Evolutionary conservation across 805 yeast genomes (phyloP).

Genomic region (Lachancea cidri): DNA sequence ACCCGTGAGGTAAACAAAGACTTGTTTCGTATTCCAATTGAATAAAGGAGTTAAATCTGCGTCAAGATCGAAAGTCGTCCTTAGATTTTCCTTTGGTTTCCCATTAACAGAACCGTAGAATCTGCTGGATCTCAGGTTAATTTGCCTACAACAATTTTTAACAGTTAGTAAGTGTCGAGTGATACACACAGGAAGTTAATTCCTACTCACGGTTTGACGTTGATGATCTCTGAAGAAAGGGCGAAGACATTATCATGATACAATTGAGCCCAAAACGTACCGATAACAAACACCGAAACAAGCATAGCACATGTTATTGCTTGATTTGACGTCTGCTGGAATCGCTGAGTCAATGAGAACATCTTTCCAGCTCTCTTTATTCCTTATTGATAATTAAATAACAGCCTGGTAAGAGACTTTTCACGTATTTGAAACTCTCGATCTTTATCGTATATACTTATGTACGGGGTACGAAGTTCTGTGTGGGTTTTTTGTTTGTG

Average conservation of each 20-base stretch:
- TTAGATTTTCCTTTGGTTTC: conserved; percentile 71
- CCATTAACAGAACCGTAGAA: conserved; percentile 63
- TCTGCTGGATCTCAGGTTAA: conserved; percentile 49
- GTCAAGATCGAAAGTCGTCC: conserved; percentile 64
- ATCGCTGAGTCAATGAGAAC: conserved; percentile 41
- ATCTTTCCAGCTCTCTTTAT: conserved; percentile 22
- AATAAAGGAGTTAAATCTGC: conserved; percentile 74
- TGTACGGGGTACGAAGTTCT: background rate
- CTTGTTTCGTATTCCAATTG: conserved; percentile 96
- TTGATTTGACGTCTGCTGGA: conserved; percentile 49
- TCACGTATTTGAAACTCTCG: background rate
- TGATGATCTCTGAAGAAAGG: conserved; percentile 35
- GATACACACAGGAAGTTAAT: conserved; percentile 8
- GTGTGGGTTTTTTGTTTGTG: background rate
- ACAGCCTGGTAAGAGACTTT: too few species aligned
- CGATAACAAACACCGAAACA: conserved; percentile 43
- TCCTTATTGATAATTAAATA: background rate
- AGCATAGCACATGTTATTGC: conserved; percentile 48
- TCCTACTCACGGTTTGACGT: conserved; percentile 32
- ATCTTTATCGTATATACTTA: conserved; percentile 1
- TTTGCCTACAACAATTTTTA: conserved; percentile 18
- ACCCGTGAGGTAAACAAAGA: conserved; percentile 87
- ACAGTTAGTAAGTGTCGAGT: conserved; percentile 22
- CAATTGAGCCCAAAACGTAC: conserved; percentile 47
- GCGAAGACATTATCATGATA: conserved; percentile 41